Base-by-base conservation (phyloP, 305 asterid species). In the Ajuga reptans region DNA sequence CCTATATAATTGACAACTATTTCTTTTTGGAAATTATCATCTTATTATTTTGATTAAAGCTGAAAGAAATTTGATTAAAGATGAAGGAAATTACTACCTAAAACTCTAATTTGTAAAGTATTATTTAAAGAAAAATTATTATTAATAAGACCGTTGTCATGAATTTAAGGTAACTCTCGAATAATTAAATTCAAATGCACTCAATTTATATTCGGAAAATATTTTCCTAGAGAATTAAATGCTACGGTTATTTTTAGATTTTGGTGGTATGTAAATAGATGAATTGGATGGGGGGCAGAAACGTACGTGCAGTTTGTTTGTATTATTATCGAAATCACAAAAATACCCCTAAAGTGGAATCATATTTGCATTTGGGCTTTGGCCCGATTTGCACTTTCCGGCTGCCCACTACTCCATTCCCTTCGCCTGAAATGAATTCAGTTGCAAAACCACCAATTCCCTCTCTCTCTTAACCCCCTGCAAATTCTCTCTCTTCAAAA, bases 401-500 rank as follows among this genome's bases (percentile, higher is more conserved):
- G 77, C 52, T 52, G 50, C 11, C 24, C 50, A 55, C 10, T 43
- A 43, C 34, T 41, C 64, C 61, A 37, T 34, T 34, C 42, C 52
- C 60, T 46, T 39, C 73, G 67, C 59, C 81, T 68, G 64, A 49
- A 54, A 66, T 66, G 62, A 64, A 60, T 17, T 70, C 74, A 66
- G 75, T 78, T 79, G 67, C 80, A 64, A 79, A 74, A 76, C 74
- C 80, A 66, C 69, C 81, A 6, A 66, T 33, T 68, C 65, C 62
- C 76, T 66, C 70, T 50, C 65, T 71, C 74, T 21, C 27, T 42
- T 45, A 46, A 7, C 56, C 45, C 45, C 41, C 76, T 57, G 60
- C 60, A 65, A 39, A 45, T 27, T 18, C 59, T 24, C 42, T 63
- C 65, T 29, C 21, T 47, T 63, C 69, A 21, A 47, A 63, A 11